Evolutionary conservation across 768 basidiomycete species (phyloP).

Genomic region (Antrodiella citrinella): DNA sequence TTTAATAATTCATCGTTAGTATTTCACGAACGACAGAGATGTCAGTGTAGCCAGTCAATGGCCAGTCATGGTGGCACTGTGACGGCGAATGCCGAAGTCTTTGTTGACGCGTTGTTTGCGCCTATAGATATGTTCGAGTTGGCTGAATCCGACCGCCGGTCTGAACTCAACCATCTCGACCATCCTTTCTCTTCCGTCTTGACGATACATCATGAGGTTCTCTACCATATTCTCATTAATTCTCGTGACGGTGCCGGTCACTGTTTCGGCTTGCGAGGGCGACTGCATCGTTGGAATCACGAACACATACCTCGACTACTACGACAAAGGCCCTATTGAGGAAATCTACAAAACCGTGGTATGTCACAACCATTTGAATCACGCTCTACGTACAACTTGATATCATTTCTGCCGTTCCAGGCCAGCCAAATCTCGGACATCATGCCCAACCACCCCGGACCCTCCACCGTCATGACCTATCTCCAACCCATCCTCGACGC

Average conservation of each 20-base stretch:
- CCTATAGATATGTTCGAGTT: no score
- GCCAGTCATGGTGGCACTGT: not conserved
- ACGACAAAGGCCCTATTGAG: constrained; percentile 32
- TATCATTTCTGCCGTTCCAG: constrained; percentile 19
- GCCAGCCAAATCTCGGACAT: constrained; percentile 29
- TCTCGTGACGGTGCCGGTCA: constrained; percentile 22
- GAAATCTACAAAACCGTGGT: constrained; percentile 36
- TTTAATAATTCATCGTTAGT: not conserved
- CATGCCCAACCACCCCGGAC: constrained; percentile 22
- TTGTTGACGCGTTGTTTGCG: not conserved
- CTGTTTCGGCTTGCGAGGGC: constrained; percentile 57
- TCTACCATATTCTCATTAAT: not conserved
- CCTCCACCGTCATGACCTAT: constrained; percentile 21
- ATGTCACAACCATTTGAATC: constrained; percentile 11
- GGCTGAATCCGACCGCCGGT: no score
- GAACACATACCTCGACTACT: constrained; percentile 43
- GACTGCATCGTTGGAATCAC: constrained; percentile 60
- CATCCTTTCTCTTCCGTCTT: not conserved
- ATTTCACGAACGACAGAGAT: not conserved
- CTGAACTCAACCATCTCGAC: no score
- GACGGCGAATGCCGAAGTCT: not conserved
- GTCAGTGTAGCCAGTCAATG: not conserved
- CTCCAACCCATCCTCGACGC: constrained; percentile 39
- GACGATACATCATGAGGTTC: not conserved
- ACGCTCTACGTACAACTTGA: constrained; percentile 1